These are phyloP conservation scores for Rhododendron henanense DNA, from an alignment of 148 eudicot species.

Conservation along the genomic window DNA sequence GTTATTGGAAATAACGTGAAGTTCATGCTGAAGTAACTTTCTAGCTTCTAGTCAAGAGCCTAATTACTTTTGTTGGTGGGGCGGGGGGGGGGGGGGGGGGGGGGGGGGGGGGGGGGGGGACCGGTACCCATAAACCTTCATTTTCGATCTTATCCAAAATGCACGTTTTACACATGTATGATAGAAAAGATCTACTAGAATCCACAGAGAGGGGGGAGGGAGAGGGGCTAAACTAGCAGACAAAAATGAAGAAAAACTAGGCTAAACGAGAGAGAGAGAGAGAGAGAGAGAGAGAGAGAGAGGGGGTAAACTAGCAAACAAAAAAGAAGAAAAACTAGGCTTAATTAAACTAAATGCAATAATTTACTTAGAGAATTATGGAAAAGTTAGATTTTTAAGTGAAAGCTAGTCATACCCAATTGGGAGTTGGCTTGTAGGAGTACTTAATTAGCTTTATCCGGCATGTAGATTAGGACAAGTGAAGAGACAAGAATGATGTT, in stretches of 20 bases:
- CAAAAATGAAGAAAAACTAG: background rate
- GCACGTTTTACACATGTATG: no score
- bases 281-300: no score
- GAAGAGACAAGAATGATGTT: background rate
- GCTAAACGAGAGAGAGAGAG: background rate
- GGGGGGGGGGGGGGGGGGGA: no score
- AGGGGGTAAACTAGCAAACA: no score
- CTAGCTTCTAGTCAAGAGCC: no score
- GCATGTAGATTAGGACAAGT: background rate
- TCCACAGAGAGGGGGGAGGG: background rate
- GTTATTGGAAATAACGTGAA: no score
- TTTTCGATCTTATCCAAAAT: no score
- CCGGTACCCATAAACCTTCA: no score
- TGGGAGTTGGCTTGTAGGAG: background rate
- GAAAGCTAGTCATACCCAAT: background rate
- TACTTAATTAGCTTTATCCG: background rate
- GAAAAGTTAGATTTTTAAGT: background rate
- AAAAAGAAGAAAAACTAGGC: no score
- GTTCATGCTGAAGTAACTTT: no score
- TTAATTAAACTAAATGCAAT: background rate
- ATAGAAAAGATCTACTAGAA: background rate
- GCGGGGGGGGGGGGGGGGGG: no score
- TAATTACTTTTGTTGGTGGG: no score
- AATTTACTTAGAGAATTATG: background rate
- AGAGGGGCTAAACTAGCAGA: background rate